Evolutionary conservation across 371 early-diverging fungal genomes (phyloP).

Genomic region (Actinomucor elegans): DNA sequence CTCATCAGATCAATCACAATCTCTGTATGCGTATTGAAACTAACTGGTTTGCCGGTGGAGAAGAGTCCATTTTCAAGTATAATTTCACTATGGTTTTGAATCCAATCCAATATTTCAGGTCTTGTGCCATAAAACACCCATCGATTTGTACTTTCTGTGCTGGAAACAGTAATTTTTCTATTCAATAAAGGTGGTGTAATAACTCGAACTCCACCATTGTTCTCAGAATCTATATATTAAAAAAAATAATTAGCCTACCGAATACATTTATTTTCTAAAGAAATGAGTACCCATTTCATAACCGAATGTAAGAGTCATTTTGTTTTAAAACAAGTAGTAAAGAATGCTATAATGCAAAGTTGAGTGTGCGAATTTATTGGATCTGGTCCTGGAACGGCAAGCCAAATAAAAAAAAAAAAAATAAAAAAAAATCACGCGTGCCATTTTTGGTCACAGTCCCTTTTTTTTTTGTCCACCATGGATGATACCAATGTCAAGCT

Average conservation of each 20-base stretch:
- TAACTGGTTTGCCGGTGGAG: conserved; percentile 10
- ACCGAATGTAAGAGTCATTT: conserved; percentile 37
- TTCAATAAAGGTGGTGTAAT: conserved; percentile 39
- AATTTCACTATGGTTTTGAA: conserved; percentile 29
- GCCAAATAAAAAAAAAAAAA: too few relatives aligned
- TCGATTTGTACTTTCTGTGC: conserved; percentile 33
- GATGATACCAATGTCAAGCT: conserved; percentile 22
- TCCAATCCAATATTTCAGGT: conserved; percentile 43
- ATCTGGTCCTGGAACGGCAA: too few relatives aligned
- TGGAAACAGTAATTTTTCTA: conserved; percentile 37
- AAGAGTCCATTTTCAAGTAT: conserved; percentile 33
- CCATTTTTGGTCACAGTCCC: too few relatives aligned
- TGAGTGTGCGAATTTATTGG: too few relatives aligned
- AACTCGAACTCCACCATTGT: conserved; percentile 26
- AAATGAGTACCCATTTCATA: conserved; percentile 34
- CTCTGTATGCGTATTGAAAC: conserved; percentile 35
- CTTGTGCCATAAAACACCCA: conserved; percentile 51
- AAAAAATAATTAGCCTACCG: background rate
- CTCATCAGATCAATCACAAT: conserved; percentile 41
- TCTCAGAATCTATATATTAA: background rate
- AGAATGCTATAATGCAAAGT: too few relatives aligned
- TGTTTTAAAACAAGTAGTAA: too few relatives aligned
- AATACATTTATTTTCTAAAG: background rate
- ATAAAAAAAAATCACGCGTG: too few relatives aligned
- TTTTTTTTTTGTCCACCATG: conserved; percentile 9